Evolutionary conservation across 371 early-diverging fungal species (phyloP).

Genomic region (Funneliformis caledonium): DNA sequence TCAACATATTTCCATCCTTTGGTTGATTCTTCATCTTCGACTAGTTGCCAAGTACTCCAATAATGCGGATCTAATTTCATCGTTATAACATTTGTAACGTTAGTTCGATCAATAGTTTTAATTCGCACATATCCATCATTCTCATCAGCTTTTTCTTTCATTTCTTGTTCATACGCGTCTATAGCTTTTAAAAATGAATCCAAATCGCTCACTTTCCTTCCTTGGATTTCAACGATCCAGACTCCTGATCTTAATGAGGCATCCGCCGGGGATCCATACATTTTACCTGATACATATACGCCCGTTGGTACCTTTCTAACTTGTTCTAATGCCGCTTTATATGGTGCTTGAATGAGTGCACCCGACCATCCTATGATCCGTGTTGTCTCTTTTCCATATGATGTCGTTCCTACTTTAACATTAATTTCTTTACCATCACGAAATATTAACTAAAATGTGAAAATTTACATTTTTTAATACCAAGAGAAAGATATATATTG

Average conservation of each 20-base stretch:
- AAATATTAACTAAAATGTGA: constrained; percentile 53
- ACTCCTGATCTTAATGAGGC: constrained; percentile 60
- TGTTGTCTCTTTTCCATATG: constrained; percentile 61
- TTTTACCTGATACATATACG: constrained; percentile 77
- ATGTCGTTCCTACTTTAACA: constrained; percentile 59
- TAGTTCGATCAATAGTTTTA: constrained; percentile 65
- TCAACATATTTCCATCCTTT: constrained; percentile 60
- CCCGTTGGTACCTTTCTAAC: constrained; percentile 67
- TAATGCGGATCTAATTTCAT: constrained; percentile 74
- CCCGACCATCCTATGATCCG: constrained; percentile 85
- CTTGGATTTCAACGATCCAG: constrained; percentile 69
- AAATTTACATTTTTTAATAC: not conserved
- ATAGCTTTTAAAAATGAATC: constrained; percentile 60
- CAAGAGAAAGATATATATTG: not conserved
- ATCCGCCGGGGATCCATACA: constrained; percentile 75
- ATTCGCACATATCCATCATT: constrained; percentile 70
- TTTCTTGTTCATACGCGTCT: constrained; percentile 51
- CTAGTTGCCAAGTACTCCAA: constrained; percentile 72
- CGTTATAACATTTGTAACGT: constrained; percentile 66
- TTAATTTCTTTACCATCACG: constrained; percentile 61
- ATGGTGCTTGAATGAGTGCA: constrained; percentile 79
- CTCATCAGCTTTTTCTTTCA: constrained; percentile 43
- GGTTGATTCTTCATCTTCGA: constrained; percentile 54
- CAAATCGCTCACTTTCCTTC: constrained; percentile 52
- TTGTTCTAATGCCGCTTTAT: constrained; percentile 84